Conservation (phyloP, 495 filamentous ascomycete genomes). For the Penicillium parvum region DNA sequence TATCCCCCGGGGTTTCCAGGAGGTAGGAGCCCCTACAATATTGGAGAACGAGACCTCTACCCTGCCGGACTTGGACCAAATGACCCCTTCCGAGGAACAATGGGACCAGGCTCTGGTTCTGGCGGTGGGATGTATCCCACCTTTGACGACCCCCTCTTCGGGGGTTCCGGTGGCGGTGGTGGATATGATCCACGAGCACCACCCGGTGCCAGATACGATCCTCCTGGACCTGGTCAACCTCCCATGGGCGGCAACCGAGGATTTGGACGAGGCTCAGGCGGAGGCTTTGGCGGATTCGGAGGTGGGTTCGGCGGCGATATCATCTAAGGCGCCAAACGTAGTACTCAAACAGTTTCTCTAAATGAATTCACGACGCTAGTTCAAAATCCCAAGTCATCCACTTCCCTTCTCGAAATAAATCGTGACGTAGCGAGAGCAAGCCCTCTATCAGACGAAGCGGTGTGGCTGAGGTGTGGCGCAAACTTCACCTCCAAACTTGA, state of each 20-base stretch:
- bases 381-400: no score
- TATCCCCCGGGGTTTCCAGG: constrained; percentile 38
- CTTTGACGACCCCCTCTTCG: constrained; percentile 88
- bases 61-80: constrained; percentile 80
- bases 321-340: constrained; percentile 42
- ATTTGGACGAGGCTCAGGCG: constrained; percentile 31
- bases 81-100: constrained; percentile 68
- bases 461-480: constrained; percentile 29
- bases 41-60: constrained; percentile 83
- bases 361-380: neutral
- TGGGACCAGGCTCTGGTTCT: constrained; percentile 51
- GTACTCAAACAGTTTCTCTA: neutral
- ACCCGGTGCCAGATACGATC: constrained; percentile 70
- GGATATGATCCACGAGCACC: constrained; percentile 45
- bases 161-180: constrained; percentile 49
- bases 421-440: no score
- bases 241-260: constrained; percentile 47
- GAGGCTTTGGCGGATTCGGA: constrained; percentile 49
- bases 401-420: no score
- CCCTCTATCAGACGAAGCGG: constrained; percentile 3
- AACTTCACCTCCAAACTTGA: constrained; percentile 28
- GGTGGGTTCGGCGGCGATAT: constrained; percentile 63
- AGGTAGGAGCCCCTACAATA: constrained; percentile 54
- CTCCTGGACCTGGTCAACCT: constrained; percentile 67
- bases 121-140: constrained; percentile 91